phyloP scores from a whole-genome alignment of 177 flowering plant genomes.

The Vitis hybrid region DNA sequence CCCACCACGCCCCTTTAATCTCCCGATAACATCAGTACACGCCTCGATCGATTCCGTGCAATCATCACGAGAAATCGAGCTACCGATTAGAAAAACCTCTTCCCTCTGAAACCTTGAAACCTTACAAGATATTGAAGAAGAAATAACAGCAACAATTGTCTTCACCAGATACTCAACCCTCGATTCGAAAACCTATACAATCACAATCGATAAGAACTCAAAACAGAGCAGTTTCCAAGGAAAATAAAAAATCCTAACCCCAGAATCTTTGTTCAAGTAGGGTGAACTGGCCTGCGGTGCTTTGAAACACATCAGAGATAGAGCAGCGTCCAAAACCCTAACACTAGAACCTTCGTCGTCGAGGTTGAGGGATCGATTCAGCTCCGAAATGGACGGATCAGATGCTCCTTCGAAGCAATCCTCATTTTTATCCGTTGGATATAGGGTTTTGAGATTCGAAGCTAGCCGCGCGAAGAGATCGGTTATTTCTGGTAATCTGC shows the following conservation, averaged over 20 bases:
- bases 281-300: constrained; percentile 48
- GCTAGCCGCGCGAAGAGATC: constrained; percentile 58
- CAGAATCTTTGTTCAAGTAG: background rate
- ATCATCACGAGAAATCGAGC: constrained; percentile 38
- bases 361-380: constrained; percentile 54
- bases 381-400: constrained; percentile 37
- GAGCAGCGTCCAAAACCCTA: constrained; percentile 68
- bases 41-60: constrained; percentile 35
- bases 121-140: constrained; percentile 50
- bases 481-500: constrained; percentile 31
- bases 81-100: constrained; percentile 49
- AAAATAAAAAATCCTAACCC: background rate
- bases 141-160: constrained; percentile 49
- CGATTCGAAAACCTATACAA: constrained; percentile 47
- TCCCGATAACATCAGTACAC: constrained; percentile 32
- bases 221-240: background rate
- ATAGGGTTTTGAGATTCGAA: constrained; percentile 26
- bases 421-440: constrained; percentile 12
- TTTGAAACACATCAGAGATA: constrained; percentile 73
- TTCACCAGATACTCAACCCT: constrained; percentile 32
- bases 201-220: background rate
- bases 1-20: constrained; percentile 47
- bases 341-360: constrained; percentile 32
- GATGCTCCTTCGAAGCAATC: constrained; percentile 10
- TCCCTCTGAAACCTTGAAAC: constrained; percentile 27